These are phyloP conservation scores for Priceomyces fermenticarens DNA, from an alignment of 805 yeast genomes.

Conservation along the genomic window DNA sequence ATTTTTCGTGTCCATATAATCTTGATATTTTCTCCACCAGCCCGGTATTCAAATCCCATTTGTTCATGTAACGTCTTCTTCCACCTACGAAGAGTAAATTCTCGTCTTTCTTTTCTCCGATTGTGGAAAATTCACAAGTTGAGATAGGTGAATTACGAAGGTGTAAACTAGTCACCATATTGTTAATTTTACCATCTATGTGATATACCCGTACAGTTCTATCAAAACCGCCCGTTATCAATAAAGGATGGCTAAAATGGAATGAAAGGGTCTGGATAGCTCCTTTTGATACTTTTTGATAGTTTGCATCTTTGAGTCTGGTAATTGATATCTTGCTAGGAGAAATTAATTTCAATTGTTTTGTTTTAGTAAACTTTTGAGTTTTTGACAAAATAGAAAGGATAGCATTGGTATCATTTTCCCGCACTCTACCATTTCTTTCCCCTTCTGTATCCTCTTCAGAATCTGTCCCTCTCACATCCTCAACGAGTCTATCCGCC, in stretches of 20 bases:
- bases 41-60: constrained; percentile 78
- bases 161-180: constrained; percentile 77
- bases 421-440: constrained; percentile 15
- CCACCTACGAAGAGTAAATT: constrained; percentile 79
- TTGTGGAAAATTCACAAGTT: constrained; percentile 60
- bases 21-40: constrained; percentile 80
- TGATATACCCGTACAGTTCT: constrained; percentile 82
- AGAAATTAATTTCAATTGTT: constrained; percentile 58
- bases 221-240: constrained; percentile 91
- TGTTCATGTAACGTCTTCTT: constrained; percentile 85
- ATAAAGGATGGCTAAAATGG: constrained; percentile 79
- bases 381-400: constrained; percentile 29
- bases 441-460: constrained; percentile 16
- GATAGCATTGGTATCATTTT: constrained; percentile 28
- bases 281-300: constrained; percentile 61
- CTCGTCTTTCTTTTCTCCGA: constrained; percentile 25
- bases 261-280: constrained; percentile 85
- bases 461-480: constrained; percentile 20
- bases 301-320: constrained; percentile 86
- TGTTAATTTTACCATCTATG: constrained; percentile 82
- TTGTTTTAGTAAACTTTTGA: constrained; percentile 38
- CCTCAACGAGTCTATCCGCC: constrained; percentile 49
- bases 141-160: constrained; percentile 78
- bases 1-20: constrained; percentile 85
- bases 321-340: constrained; percentile 68